These are phyloP conservation scores for Penicillium steckii DNA, from an alignment of 495 filamentous ascomycete genomes.

Conservation along the genomic window DNA sequence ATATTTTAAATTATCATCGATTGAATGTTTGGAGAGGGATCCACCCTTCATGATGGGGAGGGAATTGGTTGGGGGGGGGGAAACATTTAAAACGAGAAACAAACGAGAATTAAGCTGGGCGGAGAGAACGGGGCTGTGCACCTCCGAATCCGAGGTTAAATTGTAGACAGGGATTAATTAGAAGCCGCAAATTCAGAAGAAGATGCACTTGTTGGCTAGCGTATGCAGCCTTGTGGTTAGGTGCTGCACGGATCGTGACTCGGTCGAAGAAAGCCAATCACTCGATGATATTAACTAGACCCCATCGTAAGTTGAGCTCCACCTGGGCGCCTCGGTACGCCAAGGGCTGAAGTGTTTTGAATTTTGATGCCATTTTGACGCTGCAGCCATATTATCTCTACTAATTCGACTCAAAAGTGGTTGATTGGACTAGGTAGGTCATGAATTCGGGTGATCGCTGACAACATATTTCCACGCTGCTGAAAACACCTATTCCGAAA, in stretches of 20 bases:
- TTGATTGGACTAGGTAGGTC: no score
- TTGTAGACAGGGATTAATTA: not conserved
- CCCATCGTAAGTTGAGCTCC: not conserved
- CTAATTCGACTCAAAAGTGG: no score
- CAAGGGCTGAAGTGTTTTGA: not conserved
- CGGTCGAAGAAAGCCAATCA: not conserved
- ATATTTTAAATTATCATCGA: not conserved
- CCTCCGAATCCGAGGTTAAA: not conserved
- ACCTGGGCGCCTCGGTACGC: not conserved
- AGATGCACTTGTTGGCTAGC: not conserved
- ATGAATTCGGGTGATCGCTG: no score
- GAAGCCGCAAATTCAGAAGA: not conserved
- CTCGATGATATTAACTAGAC: not conserved
- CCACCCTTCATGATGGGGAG: not conserved
- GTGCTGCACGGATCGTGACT: not conserved
- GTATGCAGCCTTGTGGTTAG: not conserved
- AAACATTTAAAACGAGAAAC: not conserved
- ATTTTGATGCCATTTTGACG: no score
- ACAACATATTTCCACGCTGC: no score
- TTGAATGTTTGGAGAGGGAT: not conserved
- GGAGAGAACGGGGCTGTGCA: not conserved
- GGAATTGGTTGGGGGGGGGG: not conserved
- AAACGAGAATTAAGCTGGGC: not conserved
- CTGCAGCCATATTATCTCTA: no score
- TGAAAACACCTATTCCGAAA: no score